Evolutionary conservation across 2,329 filamentous ascomycete species (phyloP), one percentile per base, ranked within the genome.

Genomic region (Keithomyces neogunnii): DNA sequence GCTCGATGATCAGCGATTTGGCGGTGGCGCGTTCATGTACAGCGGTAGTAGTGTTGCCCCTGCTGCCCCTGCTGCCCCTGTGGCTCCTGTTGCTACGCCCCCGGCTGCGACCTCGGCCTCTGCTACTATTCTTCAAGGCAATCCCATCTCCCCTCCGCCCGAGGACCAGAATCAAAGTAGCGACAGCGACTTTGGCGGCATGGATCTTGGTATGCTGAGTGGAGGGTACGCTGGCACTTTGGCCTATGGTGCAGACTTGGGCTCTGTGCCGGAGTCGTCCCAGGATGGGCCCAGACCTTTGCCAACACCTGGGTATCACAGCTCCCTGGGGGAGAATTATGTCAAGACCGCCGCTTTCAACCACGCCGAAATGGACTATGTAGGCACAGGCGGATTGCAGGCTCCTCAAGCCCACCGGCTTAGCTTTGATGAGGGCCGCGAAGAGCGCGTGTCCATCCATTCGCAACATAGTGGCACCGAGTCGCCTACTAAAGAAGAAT

Each of bases 351-450:
- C 73, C 1, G 70, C 72, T 5, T 78, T 78, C 56, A 63, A 71
- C 11, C 77, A 83, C 50, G 89, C 86, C 5, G 80, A 87, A 50
- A 86, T 96, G 48, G 92, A 97, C 66, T 90, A 89, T 45, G 87
- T 82, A 47, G 91, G 88, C 6, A 96, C 90, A n/a, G 93, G 92
- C 40, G 93, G 93, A 1, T 70, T 96, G 31, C 84, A 90, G 55
- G 81, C 88, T 52, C 90, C 91, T 2, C 82, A 76, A 47, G 76
- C 75, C 5, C 80, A 90, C 57, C 81, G 89, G 54, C 75, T 90
- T 60, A 96, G 90, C 68, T 96, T 93, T 60, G 92, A 97, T 59
- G 89, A 96, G 64, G 92, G 89, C 10, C 49, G 51, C 2, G 93
- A 96, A 59, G 93, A 97, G 66, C 77, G 75, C 11, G 76, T 77